Base-by-base conservation (phyloP, 2,329 filamentous ascomycete genomes). In the Rutstroemia sp. region DNA sequence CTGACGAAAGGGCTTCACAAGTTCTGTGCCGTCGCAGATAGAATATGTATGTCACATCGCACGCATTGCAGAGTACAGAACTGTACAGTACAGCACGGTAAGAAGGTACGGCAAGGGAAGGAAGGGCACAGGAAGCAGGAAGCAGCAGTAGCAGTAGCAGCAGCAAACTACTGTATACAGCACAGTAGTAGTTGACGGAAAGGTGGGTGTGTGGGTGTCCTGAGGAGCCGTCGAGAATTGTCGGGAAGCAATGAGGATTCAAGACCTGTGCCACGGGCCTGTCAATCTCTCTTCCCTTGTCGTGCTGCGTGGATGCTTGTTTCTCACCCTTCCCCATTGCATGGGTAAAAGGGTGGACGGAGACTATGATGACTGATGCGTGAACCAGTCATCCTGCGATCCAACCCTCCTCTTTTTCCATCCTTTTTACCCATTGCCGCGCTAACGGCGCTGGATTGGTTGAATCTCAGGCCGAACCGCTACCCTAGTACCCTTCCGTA, bases 341-440 rank as follows among this genome's bases (percentile, higher is more conserved):
- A 42, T 42, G 39, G 39, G 39, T 42, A 42, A 41, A 18, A 42
- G 4, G 18, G 16, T 19, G 5, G 7, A 42, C 16, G 39, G 39
- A 19, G 18, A 42, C 9, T 8, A 19, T 8, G 10, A 39, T 25
- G 23, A 16, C 19, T 19, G 27, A 19, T n/a, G 27, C 12, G 45
- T 42, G 18, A 34, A 41, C 52, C 52, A 54, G 45, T 54, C n/a
- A 54, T 41, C 39, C 21, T 49, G 10, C 34, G 45, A 42, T 8
- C 44, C 52, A 41, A 34, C 25, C 45, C 10, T 34, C 30, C 30
- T 34, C 30, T 34, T 34, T 9, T 14, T 12, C 10, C 30, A 34
- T 34, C 30, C 38, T 14, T n/a, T 27, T 19, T 18, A 19, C 21
- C 18, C 44, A 53, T 41, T 30, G n/a, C 45, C 19, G 34, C 34